Evolutionary conservation across 768 basidiomycete species (phyloP).

Genomic region (Megacollybia marginata): DNA sequence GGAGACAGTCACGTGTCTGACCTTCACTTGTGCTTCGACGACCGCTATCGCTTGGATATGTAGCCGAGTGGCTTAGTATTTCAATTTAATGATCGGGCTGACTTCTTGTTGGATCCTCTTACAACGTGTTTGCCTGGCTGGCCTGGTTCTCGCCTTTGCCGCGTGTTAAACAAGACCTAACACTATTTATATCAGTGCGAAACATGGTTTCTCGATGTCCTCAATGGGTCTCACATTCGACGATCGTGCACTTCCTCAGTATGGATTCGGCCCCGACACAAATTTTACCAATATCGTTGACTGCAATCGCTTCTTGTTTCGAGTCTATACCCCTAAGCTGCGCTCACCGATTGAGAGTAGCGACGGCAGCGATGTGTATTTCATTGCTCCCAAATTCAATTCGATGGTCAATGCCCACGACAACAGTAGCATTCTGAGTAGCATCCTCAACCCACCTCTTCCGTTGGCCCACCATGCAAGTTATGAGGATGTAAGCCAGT

Average conservation of each 20-base stretch:
- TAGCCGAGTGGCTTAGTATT: too few species aligned
- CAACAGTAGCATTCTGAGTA: constrained; percentile 10
- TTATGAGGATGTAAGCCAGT: constrained; percentile 57
- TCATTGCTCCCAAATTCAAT: constrained; percentile 62
- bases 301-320: constrained; percentile 70
- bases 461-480: constrained; percentile 26
- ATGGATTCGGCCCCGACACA: constrained; percentile 60
- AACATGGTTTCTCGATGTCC: too few species aligned
- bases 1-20: too few species aligned
- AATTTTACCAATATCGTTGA: constrained; percentile 55
- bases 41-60: too few species aligned
- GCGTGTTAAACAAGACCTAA: too few species aligned
- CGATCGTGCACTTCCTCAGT: constrained; percentile 39
- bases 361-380: constrained; percentile 53
- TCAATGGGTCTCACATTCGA: too few species aligned
- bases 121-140: too few species aligned
- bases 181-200: too few species aligned
- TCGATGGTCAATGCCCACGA: constrained; percentile 12
- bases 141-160: too few species aligned
- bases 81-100: too few species aligned
- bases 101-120: too few species aligned
- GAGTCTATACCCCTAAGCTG: constrained; percentile 70
- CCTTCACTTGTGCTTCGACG: too few species aligned
- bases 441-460: constrained; percentile 1
- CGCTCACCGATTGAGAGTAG: constrained; percentile 35